Conservation (phyloP, 768 basidiomycete species). For the Suillus clintonianus region DNA sequence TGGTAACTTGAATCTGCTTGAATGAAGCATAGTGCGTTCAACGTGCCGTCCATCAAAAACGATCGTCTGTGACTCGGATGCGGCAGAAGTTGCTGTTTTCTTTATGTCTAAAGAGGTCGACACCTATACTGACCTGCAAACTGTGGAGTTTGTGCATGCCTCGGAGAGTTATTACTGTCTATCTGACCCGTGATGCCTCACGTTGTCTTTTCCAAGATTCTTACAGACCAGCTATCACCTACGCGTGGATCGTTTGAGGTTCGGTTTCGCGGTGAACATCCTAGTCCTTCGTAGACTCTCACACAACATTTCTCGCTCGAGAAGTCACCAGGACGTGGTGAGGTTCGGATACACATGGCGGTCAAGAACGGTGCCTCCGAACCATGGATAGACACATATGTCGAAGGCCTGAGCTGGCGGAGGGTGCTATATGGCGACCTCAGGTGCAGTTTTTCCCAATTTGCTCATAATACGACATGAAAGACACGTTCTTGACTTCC, state of each 20-base stretch:
- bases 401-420: no score
- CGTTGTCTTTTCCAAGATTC: slow-evolving; percentile 53
- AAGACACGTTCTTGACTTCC: no score
- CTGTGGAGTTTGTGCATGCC: slow-evolving; percentile 87
- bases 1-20: slow-evolving; percentile 72
- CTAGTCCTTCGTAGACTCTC: slow-evolving; percentile 6
- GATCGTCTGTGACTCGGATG: slow-evolving; percentile 76
- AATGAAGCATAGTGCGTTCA: slow-evolving; percentile 81
- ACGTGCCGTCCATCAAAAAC: slow-evolving; percentile 74
- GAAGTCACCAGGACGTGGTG: slow-evolving; percentile 3
- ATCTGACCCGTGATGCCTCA: neutral
- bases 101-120: slow-evolving; percentile 87
- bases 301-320: slow-evolving; percentile 17
- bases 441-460: no score
- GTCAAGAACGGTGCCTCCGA: slow-evolving; percentile 44
- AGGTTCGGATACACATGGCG: slow-evolving; percentile 20
- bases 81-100: slow-evolving; percentile 78
- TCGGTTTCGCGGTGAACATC: slow-evolving; percentile 55
- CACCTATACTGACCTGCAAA: slow-evolving; percentile 87
- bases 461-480: no score
- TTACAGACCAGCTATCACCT: slow-evolving; percentile 68
- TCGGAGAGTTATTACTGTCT: slow-evolving; percentile 37
- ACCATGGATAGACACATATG: no score
- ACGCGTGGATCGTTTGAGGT: slow-evolving; percentile 73
- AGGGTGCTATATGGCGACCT: no score